Conservation (phyloP, 805 yeast genomes). For the Candida railenensis region DNA sequence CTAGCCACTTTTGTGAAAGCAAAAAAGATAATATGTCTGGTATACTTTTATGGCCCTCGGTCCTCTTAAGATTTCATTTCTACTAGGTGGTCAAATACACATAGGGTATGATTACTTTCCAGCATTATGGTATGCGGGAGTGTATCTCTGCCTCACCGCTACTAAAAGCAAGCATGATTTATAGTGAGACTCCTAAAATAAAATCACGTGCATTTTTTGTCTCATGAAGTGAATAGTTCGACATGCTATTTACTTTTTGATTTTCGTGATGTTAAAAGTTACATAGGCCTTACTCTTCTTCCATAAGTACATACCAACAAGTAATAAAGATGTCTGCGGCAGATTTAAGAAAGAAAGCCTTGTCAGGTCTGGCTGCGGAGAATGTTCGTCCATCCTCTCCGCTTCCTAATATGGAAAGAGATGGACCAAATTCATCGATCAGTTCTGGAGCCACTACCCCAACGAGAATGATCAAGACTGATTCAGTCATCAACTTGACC, state of each 20-base stretch:
- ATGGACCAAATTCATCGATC: not conserved
- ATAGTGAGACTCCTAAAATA: not conserved
- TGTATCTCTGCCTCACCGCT: too few relatives aligned
- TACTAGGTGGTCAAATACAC: too few relatives aligned
- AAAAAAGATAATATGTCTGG: too few relatives aligned
- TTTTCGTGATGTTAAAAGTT: not conserved
- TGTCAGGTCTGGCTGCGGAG: not conserved
- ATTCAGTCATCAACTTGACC: conserved; percentile 47
- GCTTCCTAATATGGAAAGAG: not conserved
- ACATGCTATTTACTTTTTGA: not conserved
- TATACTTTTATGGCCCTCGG: too few relatives aligned
- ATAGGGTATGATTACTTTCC: too few relatives aligned
- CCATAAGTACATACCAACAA: not conserved
- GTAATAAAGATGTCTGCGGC: conserved; percentile 2
- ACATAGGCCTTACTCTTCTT: not conserved
- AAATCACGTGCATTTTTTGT: not conserved
- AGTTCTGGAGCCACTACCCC: conserved; percentile 1
- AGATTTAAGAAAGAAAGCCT: conserved; percentile 4
- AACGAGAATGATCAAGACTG: conserved; percentile 27
- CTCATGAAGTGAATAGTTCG: not conserved
- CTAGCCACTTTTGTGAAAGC: too few relatives aligned
- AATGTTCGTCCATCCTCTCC: not conserved
- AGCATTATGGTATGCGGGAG: too few relatives aligned
- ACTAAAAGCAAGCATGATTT: too few relatives aligned
- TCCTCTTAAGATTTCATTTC: too few relatives aligned